Evolutionary conservation across 2,329 filamentous ascomycete genomes (phyloP), one percentile per base, ranked within the genome.

Genomic region (Penicillium digitatum): DNA sequence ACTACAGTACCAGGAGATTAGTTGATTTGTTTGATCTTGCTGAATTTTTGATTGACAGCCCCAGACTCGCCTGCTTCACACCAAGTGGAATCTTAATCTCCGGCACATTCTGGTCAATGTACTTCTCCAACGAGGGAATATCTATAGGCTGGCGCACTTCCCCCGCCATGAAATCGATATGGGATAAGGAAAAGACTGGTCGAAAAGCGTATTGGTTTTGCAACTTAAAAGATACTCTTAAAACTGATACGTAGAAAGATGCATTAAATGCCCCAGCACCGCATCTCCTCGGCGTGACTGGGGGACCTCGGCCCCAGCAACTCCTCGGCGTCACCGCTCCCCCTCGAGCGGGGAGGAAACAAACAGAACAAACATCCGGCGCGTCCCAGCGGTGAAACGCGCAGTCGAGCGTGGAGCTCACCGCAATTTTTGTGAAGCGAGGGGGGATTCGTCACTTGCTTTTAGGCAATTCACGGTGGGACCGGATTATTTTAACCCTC

Each of bases 81-180:
- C 91, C 87, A 62, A 97, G 78, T 1, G 94, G 94, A 14, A 85
- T 82, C 75, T 88, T 84, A 70, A 99, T 91, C 67, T 87, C 82
- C 2, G 90, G 90, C n/a, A 95, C 89, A 76, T 91, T 82, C 58
- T 82, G 74, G 52, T 82, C 77, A 62, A 99, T 82, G 74, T 92
- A 99, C 60, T 79, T 81, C 78, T 93, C 88, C 52, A 99, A 80
- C 16, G 89, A 85, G 67, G 82, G 77, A 66, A 93, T 76, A 70
- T 97, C 89, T 70, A 99, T 95, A 40, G 90, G 89, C 72, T 99
- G 94, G 72, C 94, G 86, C 55, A 99, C 86, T 60, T 81, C 81
- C 66, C 93, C 93, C 50, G 94, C 93, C 93, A 96, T 87, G 58
- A 50, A 69, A 52, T 48, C 32, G 37, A 37, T 27, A 48, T 37